Percentiles rank a stretch among this genome's conserved stretches.
Evolutionary conservation across 192 early-diverging fungal genomes (phyloP).

Genomic region (Lunasporangiospora selenospora): DNA sequence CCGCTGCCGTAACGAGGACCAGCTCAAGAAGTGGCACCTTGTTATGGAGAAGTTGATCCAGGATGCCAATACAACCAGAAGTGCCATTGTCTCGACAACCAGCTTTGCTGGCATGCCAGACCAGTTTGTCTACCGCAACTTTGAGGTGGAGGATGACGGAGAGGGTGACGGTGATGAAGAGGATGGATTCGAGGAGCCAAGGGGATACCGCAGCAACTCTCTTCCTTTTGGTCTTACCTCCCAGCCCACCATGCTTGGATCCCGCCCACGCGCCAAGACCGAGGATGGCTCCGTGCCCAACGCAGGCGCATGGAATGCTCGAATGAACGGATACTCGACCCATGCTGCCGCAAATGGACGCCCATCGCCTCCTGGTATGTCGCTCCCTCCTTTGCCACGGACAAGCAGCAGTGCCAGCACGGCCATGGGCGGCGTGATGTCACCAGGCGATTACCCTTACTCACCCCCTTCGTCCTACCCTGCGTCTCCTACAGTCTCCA

Average conservation of each 20-base stretch:
- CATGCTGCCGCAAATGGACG: conserved; percentile 25
- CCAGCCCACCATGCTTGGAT: conserved; percentile 39
- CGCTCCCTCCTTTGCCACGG: conserved; percentile 46
- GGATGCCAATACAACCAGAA: conserved; percentile 51
- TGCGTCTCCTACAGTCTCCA: conserved; percentile 60
- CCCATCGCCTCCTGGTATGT: conserved; percentile 38
- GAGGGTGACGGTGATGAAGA: conserved; percentile 49
- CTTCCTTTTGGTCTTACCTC: conserved; percentile 46
- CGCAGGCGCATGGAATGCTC: conserved; percentile 37
- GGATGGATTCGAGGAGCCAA: conserved; percentile 32
- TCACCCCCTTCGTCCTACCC: conserved; percentile 65
- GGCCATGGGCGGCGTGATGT: conserved; percentile 38
- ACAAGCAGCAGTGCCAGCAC: conserved; percentile 35
- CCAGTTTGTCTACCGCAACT: conserved; percentile 40
- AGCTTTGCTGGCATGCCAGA: conserved; percentile 36
- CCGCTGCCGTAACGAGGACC: conserved; percentile 91
- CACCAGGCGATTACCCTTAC: conserved; percentile 50
- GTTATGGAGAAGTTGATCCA: conserved; percentile 77
- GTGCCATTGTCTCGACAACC: conserved; percentile 42
- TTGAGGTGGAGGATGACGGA: conserved; percentile 57
- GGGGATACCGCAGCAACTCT: conserved; percentile 46
- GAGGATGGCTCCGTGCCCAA: conserved; percentile 38
- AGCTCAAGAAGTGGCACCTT: conserved; percentile 87
- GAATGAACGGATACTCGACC: conserved; percentile 23
- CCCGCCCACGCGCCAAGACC: conserved; percentile 42